These are phyloP conservation scores for Diddensiella santjacobensis DNA, from an alignment of 805 yeast genomes.

Conservation along the genomic window DNA sequence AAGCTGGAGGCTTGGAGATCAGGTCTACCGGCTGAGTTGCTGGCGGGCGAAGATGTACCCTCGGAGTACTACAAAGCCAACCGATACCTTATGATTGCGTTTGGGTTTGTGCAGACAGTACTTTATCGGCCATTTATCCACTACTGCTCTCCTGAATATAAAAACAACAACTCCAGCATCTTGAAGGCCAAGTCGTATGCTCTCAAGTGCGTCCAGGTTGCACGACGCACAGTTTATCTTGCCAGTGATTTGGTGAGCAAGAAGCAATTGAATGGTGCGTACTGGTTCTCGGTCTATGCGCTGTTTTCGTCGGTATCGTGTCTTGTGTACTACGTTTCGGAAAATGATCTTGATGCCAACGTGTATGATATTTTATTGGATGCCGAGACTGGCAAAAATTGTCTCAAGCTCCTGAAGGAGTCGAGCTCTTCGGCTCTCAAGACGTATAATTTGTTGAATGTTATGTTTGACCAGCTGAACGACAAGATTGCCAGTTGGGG, in stretches of 20 bases:
- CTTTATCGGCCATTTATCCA: conserved; percentile 87
- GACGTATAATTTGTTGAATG: conserved; percentile 73
- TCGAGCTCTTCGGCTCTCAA: conserved; percentile 74
- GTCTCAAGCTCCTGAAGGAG: conserved; percentile 65
- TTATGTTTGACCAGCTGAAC: conserved; percentile 41
- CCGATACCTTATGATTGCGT: conserved; percentile 47
- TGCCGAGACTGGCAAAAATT: conserved; percentile 77
- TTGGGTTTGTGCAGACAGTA: conserved; percentile 66
- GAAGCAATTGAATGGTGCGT: conserved; percentile 72
- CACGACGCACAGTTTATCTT: conserved; percentile 73
- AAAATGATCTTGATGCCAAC: conserved; percentile 33
- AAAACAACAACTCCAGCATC: conserved; percentile 12
- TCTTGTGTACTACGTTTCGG: conserved; percentile 73
- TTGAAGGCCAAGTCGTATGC: conserved; percentile 61
- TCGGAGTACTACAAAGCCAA: conserved; percentile 67
- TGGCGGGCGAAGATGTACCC: conserved; percentile 68
- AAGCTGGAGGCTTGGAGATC: conserved; percentile 72
- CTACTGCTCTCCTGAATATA: conserved; percentile 59
- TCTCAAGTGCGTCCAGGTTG: conserved; percentile 76
- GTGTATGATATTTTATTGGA: conserved; percentile 54
- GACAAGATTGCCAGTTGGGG: conserved; percentile 19
- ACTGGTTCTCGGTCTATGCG: conserved; percentile 89
- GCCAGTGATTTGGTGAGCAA: conserved; percentile 77
- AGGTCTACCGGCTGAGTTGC: conserved; percentile 63
- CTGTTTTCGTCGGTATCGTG: conserved; percentile 87